Evolutionary conservation across 192 early-diverging fungal species (phyloP), one percentile per base, ranked within the genome.

Genomic region (Backusella australiensis): DNA sequence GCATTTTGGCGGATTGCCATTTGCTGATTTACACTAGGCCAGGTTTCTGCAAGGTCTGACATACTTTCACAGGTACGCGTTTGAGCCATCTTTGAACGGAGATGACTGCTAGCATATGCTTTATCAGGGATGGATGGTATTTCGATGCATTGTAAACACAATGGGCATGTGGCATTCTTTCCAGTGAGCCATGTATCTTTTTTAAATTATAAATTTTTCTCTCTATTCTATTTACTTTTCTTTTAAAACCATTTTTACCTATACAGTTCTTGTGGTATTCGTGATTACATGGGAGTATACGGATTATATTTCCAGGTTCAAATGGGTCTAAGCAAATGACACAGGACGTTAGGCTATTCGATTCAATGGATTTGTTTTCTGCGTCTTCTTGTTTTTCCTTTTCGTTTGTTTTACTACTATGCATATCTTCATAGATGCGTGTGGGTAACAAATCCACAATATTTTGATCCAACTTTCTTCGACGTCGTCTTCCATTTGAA

Each of bases 21-120:
- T 63, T 63, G 23, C 56, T 63, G 56, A n/a, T 63, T 63, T 63
- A 63, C 56, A 63, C 5, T 63, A 14, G 56, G 56, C 56, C 56
- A 63, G 9, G 56, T 26, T 14, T 63, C 56, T 63, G 56, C 56
- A 11, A 63, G 56, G 4, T 26, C 56, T 63, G 56, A 9, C 56
- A 63, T 63, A n/a, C 56, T 63, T 26, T 63, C 56, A 63, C 56
- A 63, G 4, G 56, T 29, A 3, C 56, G 56, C 26, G 23, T 8
- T 26, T 63, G 56, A 4, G 56, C 56, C 8, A 63, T 29, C 12
- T 63, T 63, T 26, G 56, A 63, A 26, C 56, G 56, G 9, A 63
- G 7, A 49, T 49, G 15, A 26, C 56, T 26, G 23, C 23, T 63
- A 14, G 21, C 29, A 29, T 63, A 29, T 63, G 26, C 23, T 63